Conservation (phyloP, 805 yeast species). For the Saccharomycopsis sp. region DNA sequence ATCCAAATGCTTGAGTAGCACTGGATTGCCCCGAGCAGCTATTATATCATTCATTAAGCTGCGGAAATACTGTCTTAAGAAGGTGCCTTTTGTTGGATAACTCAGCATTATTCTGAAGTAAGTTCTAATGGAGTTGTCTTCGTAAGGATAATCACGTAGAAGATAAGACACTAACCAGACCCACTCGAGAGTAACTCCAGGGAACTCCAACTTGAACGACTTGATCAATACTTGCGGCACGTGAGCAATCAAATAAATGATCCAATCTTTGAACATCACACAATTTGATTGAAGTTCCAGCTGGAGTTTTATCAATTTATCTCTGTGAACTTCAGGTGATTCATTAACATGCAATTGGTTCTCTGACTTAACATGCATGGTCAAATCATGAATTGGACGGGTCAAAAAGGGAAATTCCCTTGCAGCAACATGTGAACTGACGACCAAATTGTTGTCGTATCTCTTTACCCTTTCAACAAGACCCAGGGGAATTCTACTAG, state of each 20-base stretch:
- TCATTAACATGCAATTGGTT: background rate
- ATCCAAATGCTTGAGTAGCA: background rate
- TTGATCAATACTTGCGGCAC: background rate
- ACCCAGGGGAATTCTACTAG: background rate
- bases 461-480: background rate
- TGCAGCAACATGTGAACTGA: background rate
- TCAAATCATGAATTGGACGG: background rate
- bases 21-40: background rate
- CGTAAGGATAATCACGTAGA: background rate
- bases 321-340: background rate
- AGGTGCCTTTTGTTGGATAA: background rate
- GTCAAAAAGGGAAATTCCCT: background rate
- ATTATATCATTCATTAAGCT: background rate
- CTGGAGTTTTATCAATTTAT: background rate
- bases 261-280: background rate
- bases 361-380: background rate
- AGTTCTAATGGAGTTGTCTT: background rate
- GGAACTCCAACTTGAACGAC: background rate
- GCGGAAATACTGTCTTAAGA: background rate
- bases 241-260: background rate
- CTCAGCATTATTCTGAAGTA: constrained; percentile 1
- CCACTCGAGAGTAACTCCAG: background rate
- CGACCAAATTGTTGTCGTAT: background rate
- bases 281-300: constrained; percentile 1
- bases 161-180: background rate